Conservation (phyloP, 1,284 basidiomycete genomes). For the Fomitiporia mediterranea region DNA sequence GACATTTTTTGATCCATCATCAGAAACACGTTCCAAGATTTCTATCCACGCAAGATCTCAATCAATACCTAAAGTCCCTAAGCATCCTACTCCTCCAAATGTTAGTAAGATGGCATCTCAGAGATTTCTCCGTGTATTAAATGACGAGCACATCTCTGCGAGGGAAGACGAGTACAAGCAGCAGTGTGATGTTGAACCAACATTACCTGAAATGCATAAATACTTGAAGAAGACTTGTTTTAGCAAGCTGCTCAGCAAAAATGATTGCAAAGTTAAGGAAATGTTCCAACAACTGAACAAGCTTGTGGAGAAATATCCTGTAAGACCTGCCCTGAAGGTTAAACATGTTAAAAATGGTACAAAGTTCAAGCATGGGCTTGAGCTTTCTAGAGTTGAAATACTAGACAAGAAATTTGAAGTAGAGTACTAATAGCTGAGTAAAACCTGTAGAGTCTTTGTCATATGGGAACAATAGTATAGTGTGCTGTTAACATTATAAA, state of each 20-base stretch:
- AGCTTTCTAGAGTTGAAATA: constrained; percentile 43
- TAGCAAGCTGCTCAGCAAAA: constrained; percentile 28
- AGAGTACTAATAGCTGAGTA: too few species aligned
- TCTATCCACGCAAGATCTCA: constrained; percentile 80
- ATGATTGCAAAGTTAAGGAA: constrained; percentile 43
- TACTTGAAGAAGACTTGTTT: constrained; percentile 55
- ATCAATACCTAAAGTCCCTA: too few species aligned
- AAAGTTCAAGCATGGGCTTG: constrained; percentile 63
- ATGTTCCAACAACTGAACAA: constrained; percentile 49
- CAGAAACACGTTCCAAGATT: constrained; percentile 70
- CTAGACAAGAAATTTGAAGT: constrained; percentile 69
- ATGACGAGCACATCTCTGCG: constrained; percentile 44
- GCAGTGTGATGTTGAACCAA: constrained; percentile 44
- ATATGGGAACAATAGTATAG: too few species aligned
- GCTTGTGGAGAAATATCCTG: constrained; percentile 50
- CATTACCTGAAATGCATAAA: constrained; percentile 42
- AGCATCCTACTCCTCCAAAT: constrained; percentile 45
- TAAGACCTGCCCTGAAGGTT: constrained; percentile 44
- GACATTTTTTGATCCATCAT: constrained; percentile 65
- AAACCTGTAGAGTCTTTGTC: too few species aligned
- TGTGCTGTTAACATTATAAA: too few species aligned
- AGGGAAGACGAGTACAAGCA: constrained; percentile 45
- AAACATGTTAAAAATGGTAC: constrained; percentile 66
- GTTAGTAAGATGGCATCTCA: constrained; percentile 64
- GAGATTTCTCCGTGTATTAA: constrained; percentile 56